Evolutionary conservation across 805 yeast species (phyloP), one percentile per base, ranked within the genome.

Genomic region (Schwanniomyces polymorphus): DNA sequence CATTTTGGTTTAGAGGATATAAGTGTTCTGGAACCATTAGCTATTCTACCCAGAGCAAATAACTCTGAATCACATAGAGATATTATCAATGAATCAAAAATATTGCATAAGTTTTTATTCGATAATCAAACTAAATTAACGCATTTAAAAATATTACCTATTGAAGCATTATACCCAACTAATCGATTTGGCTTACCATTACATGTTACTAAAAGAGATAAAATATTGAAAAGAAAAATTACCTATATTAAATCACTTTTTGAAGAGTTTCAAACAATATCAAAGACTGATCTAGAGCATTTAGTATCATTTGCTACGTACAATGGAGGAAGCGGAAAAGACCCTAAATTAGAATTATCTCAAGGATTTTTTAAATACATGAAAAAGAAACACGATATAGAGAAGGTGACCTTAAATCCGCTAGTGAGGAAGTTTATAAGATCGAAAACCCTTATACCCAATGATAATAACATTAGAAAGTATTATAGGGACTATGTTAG

Each of bases 121-220:
- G 27, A 44, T 1, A 52, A 65, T 47, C 62, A 60, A 18, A 25
- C 46, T 4, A 25, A 8, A 6, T 41, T 69, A 5, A 55, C 62
- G 34, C 61, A 56, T 14, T 39, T 55, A 7, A 67, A 70, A 43
- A 45, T 70, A 1, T 59, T 49, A 4, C 60, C 64, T 4, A 51
- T 72, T 12, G 75, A 70, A 40, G 70, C 63, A 4, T 29, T 60
- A 2, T 70, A 65, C 42, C 63, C 65, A 23, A 58, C 71, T 3
- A 60, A 59, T 34, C 50, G 64, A 27, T 59, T 52, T 40, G 76
- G 70, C 1, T 45, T 53, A 5, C 75, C 77, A 1, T 44, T 60
- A 3, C 64, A 68, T 44, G 59, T 63, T 10, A 53, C 56, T 3
- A 52, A 52, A 18, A 46, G 70, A 34, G 68, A 71, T 45, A 49